Evolutionary conservation across 2,329 filamentous ascomycete genomes (phyloP).

Genomic region (Raffaelea arxii): DNA sequence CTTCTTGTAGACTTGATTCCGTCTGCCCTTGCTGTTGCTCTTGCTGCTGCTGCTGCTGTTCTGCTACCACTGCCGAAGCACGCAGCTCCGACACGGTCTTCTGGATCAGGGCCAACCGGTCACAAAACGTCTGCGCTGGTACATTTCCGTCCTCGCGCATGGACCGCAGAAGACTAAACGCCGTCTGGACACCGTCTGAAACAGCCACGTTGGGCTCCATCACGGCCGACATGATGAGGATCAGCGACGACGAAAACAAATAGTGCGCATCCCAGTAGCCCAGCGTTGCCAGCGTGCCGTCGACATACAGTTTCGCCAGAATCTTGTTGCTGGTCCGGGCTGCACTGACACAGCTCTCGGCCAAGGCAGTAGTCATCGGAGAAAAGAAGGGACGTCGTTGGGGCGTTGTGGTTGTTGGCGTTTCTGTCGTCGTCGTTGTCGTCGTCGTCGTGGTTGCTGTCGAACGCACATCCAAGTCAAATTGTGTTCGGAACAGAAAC

Average conservation of each 20-base stretch:
- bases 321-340: constrained; percentile 12
- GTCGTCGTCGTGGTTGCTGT: too few species aligned
- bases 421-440: too few species aligned
- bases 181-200: constrained; percentile 19
- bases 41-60: not conserved
- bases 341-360: constrained; percentile 23
- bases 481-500: constrained; percentile 18
- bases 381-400: constrained; percentile 11
- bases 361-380: constrained; percentile 20
- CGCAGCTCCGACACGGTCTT: not conserved
- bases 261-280: constrained; percentile 25
- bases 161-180: constrained; percentile 19
- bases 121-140: constrained; percentile 19
- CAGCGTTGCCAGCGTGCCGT: constrained; percentile 17
- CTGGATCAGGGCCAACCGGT: constrained; percentile 16
- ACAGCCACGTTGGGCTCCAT: constrained; percentile 18
- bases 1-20: too few species aligned
- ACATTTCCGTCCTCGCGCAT: constrained; percentile 21
- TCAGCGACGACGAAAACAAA: constrained; percentile 21
- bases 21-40: not conserved
- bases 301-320: constrained; percentile 17
- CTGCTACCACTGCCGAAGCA: not conserved
- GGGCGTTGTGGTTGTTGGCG: too few species aligned
- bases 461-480: not conserved
- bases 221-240: constrained; percentile 22